Evolutionary conservation across 805 yeast species (phyloP), one percentile per base, ranked within the genome.

Genomic region (Kluyveromyces lactis): DNA sequence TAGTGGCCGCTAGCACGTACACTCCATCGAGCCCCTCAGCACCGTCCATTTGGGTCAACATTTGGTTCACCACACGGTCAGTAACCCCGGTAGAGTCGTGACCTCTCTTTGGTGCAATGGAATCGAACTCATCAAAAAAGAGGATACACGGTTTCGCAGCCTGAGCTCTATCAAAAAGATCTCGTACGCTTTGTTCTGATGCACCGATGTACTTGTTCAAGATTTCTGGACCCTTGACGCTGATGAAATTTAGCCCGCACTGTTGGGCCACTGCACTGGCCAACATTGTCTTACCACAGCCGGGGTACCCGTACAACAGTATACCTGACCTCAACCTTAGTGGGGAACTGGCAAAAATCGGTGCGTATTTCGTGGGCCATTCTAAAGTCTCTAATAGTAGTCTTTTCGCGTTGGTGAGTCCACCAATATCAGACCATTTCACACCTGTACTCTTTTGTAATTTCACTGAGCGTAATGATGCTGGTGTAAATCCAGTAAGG

Each of bases 11-110:
- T 18, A 92, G 68, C 0, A 92, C 95, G 56, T 92, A 90, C 2
- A 92, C 97, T 3, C 97, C 97, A 52, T 89, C 97, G 21, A 89
- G 67, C 0, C 97, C 97, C 60, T 92, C 97, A 1, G 97, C 97
- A 65, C 98, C 98, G 61, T 92, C 98, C 95, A 92, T 89, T 58
- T 92, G 97, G 0, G 98, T 92, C 52, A 92, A 72, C 77, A 92
- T 75, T 57, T 92, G 98, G 62, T 92, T 92, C 18, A 92, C 98
- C 30, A 92, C 96, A 51, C 98, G 73, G 58, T 92, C 98, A 2
- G 97, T 92, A 3, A 92, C 97, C 41, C 97, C 97, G 0, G 97
- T 89, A 1, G 95, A 85, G 57, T 90, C 98, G 53, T 89, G 97
- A 2, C 97, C 97, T 71, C 97, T 80, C 58, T 89, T 89, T 1